These are phyloP conservation scores for Lomentospora prolificans DNA, from an alignment of 2,329 filamentous ascomycete genomes.

Conservation along the genomic window DNA sequence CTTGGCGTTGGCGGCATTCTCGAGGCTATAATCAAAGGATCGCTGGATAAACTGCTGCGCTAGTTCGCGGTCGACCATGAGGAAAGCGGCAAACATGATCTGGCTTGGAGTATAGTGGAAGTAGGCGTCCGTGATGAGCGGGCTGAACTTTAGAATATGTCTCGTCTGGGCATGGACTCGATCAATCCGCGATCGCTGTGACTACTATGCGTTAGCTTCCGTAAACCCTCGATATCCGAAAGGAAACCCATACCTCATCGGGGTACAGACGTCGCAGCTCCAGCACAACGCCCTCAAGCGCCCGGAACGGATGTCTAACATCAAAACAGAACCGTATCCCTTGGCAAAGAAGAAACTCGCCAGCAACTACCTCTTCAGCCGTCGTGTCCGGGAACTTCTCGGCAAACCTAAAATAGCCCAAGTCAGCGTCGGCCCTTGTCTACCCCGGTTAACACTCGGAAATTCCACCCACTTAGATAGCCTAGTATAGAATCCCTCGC, in stretches of 20 bases:
- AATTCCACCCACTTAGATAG: slow-evolving; percentile 30
- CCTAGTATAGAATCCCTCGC: slow-evolving; percentile 71
- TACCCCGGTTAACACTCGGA: no score
- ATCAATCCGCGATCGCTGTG: slow-evolving; percentile 31
- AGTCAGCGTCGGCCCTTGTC: no score
- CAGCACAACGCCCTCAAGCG: slow-evolving; percentile 76
- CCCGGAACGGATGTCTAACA: slow-evolving; percentile 81
- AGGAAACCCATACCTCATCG: slow-evolving; percentile 36
- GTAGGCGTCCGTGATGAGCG: slow-evolving; percentile 87
- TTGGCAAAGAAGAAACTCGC: slow-evolving; percentile 88
- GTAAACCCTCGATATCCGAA: no score
- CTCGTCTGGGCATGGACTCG: slow-evolving; percentile 65
- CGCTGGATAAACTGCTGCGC: slow-evolving; percentile 23
- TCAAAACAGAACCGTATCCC: slow-evolving; percentile 90
- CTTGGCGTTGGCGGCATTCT: slow-evolving; percentile 18
- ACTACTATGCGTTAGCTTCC: neutral
- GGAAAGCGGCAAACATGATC: slow-evolving; percentile 77
- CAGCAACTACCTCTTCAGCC: slow-evolving; percentile 74
- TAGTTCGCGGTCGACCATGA: slow-evolving; percentile 62
- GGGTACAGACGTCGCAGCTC: slow-evolving; percentile 63
- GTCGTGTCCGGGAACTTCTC: slow-evolving; percentile 61
- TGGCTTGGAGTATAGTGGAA: slow-evolving; percentile 93
- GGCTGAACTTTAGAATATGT: slow-evolving; percentile 65
- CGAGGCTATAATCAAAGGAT: slow-evolving; percentile 16
- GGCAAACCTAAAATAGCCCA: slow-evolving; percentile 39